Conservation (phyloP, 129 eudicot genomes). For the Centella asiatica region DNA sequence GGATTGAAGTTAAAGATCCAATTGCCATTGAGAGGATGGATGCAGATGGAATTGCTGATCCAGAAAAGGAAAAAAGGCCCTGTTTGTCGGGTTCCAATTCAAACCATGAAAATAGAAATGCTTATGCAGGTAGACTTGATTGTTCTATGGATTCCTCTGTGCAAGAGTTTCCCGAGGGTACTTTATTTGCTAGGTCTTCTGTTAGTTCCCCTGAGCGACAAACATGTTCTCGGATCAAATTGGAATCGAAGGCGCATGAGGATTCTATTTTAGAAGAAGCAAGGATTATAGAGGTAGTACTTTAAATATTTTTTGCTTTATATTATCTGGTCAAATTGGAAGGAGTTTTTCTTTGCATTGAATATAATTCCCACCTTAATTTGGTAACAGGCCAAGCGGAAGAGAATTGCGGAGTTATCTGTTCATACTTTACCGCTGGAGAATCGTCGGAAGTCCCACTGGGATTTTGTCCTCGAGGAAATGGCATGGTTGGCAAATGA, state of each 20-base stretch:
- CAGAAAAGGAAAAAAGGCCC: constrained; percentile 30
- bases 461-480: constrained; percentile 95
- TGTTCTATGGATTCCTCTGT: constrained; percentile 24
- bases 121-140: constrained; percentile 17
- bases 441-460: constrained; percentile 54
- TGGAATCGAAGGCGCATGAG: constrained; percentile 57
- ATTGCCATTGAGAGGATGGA: constrained; percentile 22
- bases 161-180: constrained; percentile 23
- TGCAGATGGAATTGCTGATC: constrained; percentile 16
- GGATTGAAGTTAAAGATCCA: constrained; percentile 21
- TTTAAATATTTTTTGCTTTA: background rate
- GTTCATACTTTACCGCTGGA: constrained; percentile 29
- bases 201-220: constrained; percentile 33
- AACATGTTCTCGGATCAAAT: constrained; percentile 31
- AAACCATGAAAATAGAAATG: constrained; percentile 22
- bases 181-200: constrained; percentile 22
- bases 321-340: too few species aligned
- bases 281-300: constrained; percentile 64
- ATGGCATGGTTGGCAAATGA: constrained; percentile 99
- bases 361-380: constrained; percentile 1
- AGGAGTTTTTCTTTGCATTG: constrained; percentile 1
- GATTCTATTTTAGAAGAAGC: constrained; percentile 86
- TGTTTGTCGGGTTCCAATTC: constrained; percentile 21
- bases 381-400: constrained; percentile 67
- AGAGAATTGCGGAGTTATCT: constrained; percentile 79